phyloP scores from a whole-genome alignment of 257 asterid species.

The Rhazya stricta region DNA sequence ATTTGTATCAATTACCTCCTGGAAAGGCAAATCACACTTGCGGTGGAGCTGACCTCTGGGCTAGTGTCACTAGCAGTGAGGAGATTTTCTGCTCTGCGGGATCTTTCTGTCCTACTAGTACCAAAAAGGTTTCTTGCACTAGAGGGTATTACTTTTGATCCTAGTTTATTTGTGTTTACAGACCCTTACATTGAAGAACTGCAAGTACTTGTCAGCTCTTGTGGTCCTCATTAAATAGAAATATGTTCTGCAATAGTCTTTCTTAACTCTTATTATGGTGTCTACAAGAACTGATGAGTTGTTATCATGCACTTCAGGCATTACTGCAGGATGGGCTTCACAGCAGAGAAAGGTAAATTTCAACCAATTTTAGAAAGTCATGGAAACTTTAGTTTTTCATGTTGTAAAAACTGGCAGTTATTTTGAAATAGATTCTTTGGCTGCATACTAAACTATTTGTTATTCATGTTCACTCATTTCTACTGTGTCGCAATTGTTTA shows the following conservation, averaged over 20 bases:
- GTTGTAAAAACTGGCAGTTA: background rate
- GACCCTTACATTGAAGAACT: background rate
- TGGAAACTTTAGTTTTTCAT: slow-evolving; percentile 4
- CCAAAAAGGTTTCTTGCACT: slow-evolving; percentile 51
- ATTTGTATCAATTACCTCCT: slow-evolving; percentile 75
- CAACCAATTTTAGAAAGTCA: background rate
- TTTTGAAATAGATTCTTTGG: background rate
- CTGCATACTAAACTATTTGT: background rate
- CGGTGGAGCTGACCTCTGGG: slow-evolving; percentile 96
- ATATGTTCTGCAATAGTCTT: background rate
- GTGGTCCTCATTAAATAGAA: background rate
- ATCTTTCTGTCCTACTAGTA: slow-evolving; percentile 83
- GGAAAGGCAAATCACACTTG: slow-evolving; percentile 76
- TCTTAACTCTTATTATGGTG: background rate
- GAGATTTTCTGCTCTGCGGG: slow-evolving; percentile 90
- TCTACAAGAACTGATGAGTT: background rate
- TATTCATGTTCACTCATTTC: background rate
- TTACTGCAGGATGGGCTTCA: slow-evolving; percentile 90
- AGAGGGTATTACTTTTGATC: slow-evolving; percentile 50
- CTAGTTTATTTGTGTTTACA: slow-evolving; percentile 16
- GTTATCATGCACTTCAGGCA: slow-evolving; percentile 46
- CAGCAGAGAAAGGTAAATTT: slow-evolving; percentile 53
- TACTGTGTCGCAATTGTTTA: background rate
- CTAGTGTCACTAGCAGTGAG: slow-evolving; percentile 56
- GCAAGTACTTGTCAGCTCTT: background rate